These are phyloP conservation scores for Colletotrichum sojae DNA, from an alignment of 2,329 filamentous ascomycete genomes.

Conservation along the genomic window DNA sequence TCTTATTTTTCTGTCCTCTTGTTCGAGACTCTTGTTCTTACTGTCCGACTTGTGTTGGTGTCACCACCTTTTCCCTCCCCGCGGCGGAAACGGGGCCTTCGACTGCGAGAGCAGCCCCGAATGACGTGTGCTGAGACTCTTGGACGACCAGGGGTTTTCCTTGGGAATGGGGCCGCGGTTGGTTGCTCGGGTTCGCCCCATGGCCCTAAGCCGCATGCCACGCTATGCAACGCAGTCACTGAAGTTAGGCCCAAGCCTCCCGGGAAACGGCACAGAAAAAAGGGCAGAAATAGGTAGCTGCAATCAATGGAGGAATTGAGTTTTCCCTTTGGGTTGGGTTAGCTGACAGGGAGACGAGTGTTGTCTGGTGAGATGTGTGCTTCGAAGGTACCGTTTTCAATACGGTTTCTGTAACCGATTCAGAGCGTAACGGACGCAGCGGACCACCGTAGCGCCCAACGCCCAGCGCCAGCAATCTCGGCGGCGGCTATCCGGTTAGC, in stretches of 20 bases:
- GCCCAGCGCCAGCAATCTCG: constrained; percentile 12
- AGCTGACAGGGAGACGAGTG: too few species aligned
- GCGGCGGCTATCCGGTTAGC: constrained; percentile 39
- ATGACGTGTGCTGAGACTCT: constrained; percentile 36
- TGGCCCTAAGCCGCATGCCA: constrained; percentile 13
- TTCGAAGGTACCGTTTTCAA: too few species aligned
- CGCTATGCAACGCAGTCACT: too few species aligned
- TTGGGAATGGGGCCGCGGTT: not conserved
- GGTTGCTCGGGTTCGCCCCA: constrained; percentile 29
- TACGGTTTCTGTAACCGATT: too few species aligned
- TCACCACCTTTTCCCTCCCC: not conserved
- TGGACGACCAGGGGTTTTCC: not conserved
- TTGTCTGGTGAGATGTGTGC: too few species aligned
- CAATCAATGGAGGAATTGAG: too few species aligned
- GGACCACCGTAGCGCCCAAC: too few species aligned
- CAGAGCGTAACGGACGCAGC: too few species aligned
- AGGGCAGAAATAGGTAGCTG: not conserved
- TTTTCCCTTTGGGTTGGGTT: too few species aligned
- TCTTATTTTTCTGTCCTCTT: too few species aligned
- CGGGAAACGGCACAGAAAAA: constrained; percentile 19
- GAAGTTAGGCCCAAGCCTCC: not conserved
- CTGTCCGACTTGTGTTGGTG: not conserved
- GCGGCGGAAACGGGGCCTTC: not conserved
- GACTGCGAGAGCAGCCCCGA: not conserved
- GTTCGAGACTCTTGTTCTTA: not conserved